Conservation (phyloP, 2,329 filamentous ascomycete species). For the Parascedosporium putredinis region DNA sequence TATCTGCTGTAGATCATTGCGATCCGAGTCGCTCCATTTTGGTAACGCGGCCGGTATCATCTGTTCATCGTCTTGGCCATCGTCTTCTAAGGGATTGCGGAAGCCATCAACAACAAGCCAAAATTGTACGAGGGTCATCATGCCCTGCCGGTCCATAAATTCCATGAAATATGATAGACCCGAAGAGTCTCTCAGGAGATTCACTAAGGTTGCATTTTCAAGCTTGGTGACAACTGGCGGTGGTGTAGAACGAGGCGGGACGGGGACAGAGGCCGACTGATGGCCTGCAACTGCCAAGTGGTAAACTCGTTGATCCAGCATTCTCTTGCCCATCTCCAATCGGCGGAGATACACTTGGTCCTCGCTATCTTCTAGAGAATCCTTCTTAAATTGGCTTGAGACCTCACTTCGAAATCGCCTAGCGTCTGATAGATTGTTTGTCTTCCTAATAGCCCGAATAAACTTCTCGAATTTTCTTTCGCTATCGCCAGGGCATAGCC, state of each 20-base stretch:
- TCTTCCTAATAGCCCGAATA: constrained; percentile 76
- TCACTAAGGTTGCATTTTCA: constrained; percentile 66
- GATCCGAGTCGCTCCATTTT: constrained; percentile 74
- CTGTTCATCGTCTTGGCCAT: constrained; percentile 48
- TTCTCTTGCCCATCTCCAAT: constrained; percentile 80
- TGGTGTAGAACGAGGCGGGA: constrained; percentile 16
- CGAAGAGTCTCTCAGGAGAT: constrained; percentile 81
- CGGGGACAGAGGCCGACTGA: constrained; percentile 15
- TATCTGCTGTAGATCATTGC: constrained; percentile 81
- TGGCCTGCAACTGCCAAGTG: constrained; percentile 60
- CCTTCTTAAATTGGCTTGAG: constrained; percentile 80
- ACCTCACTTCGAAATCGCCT: constrained; percentile 87
- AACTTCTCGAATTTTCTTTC: constrained; percentile 93
- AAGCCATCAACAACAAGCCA: constrained; percentile 98
- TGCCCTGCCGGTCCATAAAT: constrained; percentile 85
- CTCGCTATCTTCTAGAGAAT: constrained; percentile 65
- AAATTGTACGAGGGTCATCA: constrained; percentile 90
- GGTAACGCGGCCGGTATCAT: constrained; percentile 49
- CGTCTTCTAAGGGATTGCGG: constrained; percentile 82
- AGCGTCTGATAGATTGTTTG: constrained; percentile 86
- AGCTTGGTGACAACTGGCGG: constrained; percentile 45
- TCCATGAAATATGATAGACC: constrained; percentile 99
- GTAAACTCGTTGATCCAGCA: constrained; percentile 82
- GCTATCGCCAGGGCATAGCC: constrained; percentile 69
- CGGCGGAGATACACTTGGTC: constrained; percentile 81